Conservation (phyloP, 116 monocot species). For the Posidonia oceanica region DNA sequence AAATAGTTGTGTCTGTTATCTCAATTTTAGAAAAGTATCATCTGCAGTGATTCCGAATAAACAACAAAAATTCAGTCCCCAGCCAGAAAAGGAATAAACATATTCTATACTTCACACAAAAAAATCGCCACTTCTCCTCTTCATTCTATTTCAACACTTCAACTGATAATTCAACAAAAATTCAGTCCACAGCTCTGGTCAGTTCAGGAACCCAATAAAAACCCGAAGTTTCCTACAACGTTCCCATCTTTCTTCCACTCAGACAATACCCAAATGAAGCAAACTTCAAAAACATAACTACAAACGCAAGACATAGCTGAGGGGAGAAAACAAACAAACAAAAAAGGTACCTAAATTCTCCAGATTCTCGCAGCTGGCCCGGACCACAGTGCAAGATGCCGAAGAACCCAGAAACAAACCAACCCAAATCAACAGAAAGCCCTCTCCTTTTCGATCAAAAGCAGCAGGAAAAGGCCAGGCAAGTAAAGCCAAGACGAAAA, state of each 20-base stretch:
- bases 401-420: neutral
- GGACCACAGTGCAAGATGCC: neutral
- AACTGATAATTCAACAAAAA: neutral
- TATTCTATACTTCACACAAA: neutral
- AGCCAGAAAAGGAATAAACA: neutral
- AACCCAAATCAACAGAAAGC: neutral
- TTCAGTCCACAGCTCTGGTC: neutral
- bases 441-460: constrained; percentile 4
- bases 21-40: neutral
- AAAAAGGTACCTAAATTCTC: neutral
- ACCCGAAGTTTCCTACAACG: neutral
- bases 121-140: neutral
- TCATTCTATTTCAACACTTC: neutral
- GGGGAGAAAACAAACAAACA: neutral
- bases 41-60: neutral
- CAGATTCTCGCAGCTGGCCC: neutral
- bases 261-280: neutral
- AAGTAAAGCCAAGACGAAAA: neutral
- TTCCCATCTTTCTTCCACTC: neutral
- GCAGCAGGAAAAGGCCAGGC: neutral
- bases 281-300: neutral
- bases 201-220: neutral
- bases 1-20: neutral
- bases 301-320: neutral
- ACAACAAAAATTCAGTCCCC: neutral